Conservation (phyloP, 306 rosid genomes). For the Dalbergia cochinchinensis region DNA sequence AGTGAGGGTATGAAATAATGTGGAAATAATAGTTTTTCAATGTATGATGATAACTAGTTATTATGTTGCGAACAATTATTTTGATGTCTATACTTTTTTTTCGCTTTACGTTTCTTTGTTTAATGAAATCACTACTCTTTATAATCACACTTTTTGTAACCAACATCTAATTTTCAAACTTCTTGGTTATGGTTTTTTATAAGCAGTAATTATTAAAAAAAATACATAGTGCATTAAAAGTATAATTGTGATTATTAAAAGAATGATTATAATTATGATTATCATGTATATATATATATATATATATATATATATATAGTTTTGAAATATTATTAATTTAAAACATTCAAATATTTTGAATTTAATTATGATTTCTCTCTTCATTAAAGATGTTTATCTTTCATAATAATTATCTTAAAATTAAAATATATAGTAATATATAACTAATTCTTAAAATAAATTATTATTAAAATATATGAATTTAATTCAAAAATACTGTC, state of each 20-base stretch:
- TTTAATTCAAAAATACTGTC: too few relatives aligned
- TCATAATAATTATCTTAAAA: background rate
- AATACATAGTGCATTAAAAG: too few relatives aligned
- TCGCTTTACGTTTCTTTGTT: background rate
- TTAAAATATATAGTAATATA: too few relatives aligned
- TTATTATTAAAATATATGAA: background rate
- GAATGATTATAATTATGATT: too few relatives aligned
- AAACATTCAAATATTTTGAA: too few relatives aligned
- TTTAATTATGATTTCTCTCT: background rate
- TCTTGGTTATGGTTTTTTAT: background rate
- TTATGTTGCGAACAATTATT: background rate
- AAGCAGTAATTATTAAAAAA: background rate
- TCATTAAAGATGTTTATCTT: background rate
- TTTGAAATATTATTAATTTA: too few relatives aligned
- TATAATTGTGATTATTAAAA: too few relatives aligned
- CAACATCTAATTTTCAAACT: background rate
- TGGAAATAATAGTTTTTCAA: background rate
- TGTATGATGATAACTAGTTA: background rate
- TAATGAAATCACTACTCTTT: background rate
- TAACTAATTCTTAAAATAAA: too few relatives aligned
- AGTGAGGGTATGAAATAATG: background rate
- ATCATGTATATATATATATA: too few relatives aligned
- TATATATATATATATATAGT: too few relatives aligned
- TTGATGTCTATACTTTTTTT: background rate
- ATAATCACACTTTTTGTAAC: background rate